phyloP scores from a whole-genome alignment of 1,139 yeast genomes.

The Pneumocystis sp. region DNA sequence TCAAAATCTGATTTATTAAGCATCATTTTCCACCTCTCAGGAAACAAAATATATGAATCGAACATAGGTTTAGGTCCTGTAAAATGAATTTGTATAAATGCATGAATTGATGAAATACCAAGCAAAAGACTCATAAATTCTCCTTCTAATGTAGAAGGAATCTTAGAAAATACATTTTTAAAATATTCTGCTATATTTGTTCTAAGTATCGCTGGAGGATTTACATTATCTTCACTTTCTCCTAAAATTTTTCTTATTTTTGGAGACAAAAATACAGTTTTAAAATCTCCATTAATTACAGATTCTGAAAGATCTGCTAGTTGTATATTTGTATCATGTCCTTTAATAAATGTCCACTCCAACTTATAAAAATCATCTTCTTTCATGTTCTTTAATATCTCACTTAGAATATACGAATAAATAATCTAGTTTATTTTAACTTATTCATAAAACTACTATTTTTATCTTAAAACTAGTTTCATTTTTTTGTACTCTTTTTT shows the following conservation, averaged over 20 bases:
- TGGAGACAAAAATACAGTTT: not conserved
- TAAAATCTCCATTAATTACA: not conserved
- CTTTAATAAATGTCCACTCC: not conserved
- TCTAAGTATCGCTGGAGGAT: not conserved
- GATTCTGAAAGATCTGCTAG: not conserved
- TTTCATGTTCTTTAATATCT: not conserved
- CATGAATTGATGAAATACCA: constrained; percentile 39
- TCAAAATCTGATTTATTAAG: constrained; percentile 18
- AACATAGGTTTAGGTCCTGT: constrained; percentile 61
- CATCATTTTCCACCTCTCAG: constrained; percentile 13
- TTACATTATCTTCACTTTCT: not conserved
- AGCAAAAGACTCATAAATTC: constrained; percentile 1
- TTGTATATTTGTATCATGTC: not conserved
- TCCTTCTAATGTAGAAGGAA: not conserved
- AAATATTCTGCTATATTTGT: not conserved
- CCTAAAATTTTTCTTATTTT: not conserved
- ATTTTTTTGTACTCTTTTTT: too few relatives aligned
- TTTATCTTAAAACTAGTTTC: not conserved
- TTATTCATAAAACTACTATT: not conserved
- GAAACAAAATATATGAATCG: constrained; percentile 18
- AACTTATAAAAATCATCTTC: not conserved
- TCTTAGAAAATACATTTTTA: not conserved
- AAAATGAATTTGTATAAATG: constrained; percentile 60
- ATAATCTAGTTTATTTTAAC: not conserved
- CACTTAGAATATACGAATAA: not conserved